phyloP scores from a whole-genome alignment of 305 asterid species.

The Withania somnifera region DNA sequence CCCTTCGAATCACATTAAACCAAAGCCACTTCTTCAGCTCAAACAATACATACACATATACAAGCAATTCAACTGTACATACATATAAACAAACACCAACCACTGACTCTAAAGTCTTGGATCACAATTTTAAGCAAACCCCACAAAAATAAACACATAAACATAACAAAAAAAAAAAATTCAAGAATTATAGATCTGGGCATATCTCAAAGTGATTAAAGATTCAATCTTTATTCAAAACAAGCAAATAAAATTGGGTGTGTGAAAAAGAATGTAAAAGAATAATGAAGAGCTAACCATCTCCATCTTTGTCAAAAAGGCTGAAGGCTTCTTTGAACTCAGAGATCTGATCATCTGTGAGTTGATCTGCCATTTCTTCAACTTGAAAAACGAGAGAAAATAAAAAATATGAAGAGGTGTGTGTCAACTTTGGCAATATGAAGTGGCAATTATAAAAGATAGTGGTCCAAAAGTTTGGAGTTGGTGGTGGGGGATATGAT shows the following conservation, averaged over 20 bases:
- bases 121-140: neutral
- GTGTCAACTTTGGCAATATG: neutral
- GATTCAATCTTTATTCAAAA: neutral
- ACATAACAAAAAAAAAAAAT: neutral
- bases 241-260: neutral
- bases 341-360: slow-evolving; percentile 31
- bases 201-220: neutral
- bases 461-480: too few relatives aligned
- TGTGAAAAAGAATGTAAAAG: neutral
- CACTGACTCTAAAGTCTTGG: neutral
- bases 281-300: slow-evolving; percentile 22
- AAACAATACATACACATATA: neutral
- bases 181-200: neutral
- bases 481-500: neutral
- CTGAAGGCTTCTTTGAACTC: slow-evolving; percentile 33
- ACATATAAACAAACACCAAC: neutral
- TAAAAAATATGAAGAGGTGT: neutral
- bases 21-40: neutral
- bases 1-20: neutral
- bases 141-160: neutral
- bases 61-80: neutral
- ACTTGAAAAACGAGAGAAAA: neutral
- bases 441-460: neutral
- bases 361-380: slow-evolving; percentile 28
- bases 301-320: slow-evolving; percentile 31